A percentile compares a stretch with the other conserved stretches of the same genome.
Evolutionary conservation across 2,329 filamentous ascomycete species (phyloP).

Genomic region (Apiospora marii): DNA sequence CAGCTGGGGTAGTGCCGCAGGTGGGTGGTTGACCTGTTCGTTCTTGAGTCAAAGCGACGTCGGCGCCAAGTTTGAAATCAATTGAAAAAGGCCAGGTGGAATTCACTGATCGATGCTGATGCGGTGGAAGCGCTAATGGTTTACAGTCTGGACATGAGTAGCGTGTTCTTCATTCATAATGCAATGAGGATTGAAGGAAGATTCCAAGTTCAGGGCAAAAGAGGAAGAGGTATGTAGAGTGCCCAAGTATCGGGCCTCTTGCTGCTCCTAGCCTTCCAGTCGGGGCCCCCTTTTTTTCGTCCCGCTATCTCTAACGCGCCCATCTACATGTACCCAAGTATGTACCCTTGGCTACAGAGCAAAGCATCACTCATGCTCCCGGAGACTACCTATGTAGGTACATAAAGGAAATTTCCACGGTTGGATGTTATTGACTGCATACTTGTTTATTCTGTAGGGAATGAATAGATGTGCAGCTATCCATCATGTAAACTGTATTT

Average conservation of each 20-base stretch:
- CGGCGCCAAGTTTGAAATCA: neutral
- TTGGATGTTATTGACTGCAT: neutral
- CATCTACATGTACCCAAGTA: too few relatives aligned
- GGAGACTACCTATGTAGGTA: neutral
- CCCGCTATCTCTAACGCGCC: neutral
- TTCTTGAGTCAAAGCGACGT: constrained; percentile 7
- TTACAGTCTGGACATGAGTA: constrained; percentile 16
- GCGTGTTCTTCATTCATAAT: neutral
- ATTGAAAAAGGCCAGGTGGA: neutral
- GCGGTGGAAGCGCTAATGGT: neutral
- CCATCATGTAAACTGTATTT: too few relatives aligned
- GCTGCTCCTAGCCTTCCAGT: neutral
- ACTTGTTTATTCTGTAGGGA: neutral
- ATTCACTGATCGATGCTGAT: neutral
- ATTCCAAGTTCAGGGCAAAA: neutral
- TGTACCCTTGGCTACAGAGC: neutral
- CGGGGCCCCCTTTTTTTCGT: neutral
- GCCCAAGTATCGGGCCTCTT: too few relatives aligned
- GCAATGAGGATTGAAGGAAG: neutral
- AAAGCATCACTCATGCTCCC: neutral
- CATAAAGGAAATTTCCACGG: neutral
- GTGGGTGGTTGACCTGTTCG: neutral
- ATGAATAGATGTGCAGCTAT: too few relatives aligned
- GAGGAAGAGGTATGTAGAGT: neutral
- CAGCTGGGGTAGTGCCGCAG: neutral